These are phyloP conservation scores for Trichoderma gamsii DNA, from an alignment of 495 filamentous ascomycete species.

Conservation along the genomic window DNA sequence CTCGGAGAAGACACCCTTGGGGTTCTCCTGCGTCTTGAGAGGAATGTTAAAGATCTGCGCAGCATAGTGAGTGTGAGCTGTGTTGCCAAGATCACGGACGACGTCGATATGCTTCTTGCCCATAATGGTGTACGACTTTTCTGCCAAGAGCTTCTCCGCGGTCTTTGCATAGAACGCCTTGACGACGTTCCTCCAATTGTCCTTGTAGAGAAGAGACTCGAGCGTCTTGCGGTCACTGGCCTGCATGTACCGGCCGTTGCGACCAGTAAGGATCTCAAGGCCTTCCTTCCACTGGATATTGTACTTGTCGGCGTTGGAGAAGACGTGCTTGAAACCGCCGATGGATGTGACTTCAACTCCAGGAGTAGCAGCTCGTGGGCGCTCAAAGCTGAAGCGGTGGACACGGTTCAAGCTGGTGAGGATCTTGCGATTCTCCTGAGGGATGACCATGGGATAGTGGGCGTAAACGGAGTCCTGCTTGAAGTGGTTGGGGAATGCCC, in stretches of 20 bases:
- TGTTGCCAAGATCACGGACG: constrained; percentile 68
- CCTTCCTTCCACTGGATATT: constrained; percentile 55
- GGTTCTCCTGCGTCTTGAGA: constrained; percentile 61
- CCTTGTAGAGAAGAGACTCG: constrained; percentile 50
- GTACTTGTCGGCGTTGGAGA: constrained; percentile 58
- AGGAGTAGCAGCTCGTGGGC: constrained; percentile 47
- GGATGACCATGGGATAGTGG: constrained; percentile 79
- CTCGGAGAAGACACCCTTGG: constrained; percentile 67
- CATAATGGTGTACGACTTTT: constrained; percentile 54
- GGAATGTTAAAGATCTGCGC: constrained; percentile 67
- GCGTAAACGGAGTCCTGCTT: constrained; percentile 75
- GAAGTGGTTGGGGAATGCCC: constrained; percentile 77
- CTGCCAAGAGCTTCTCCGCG: constrained; percentile 57
- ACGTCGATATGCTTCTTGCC: constrained; percentile 67
- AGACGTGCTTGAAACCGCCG: constrained; percentile 54
- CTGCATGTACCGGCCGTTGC: constrained; percentile 42
- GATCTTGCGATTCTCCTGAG: constrained; percentile 63
- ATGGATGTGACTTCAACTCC: constrained; percentile 55
- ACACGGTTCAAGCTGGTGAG: constrained; percentile 64
- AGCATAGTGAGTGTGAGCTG: constrained; percentile 66
- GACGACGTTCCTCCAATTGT: constrained; percentile 51
- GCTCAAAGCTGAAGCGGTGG: constrained; percentile 64
- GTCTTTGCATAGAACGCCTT: constrained; percentile 59
- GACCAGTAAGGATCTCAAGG: constrained; percentile 45
- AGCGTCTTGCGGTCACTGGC: constrained; percentile 47